Evolutionary conservation across 139 green algal species (phyloP), one percentile per base, ranked within the genome.

Genomic region (Chlorella ohadii): DNA sequence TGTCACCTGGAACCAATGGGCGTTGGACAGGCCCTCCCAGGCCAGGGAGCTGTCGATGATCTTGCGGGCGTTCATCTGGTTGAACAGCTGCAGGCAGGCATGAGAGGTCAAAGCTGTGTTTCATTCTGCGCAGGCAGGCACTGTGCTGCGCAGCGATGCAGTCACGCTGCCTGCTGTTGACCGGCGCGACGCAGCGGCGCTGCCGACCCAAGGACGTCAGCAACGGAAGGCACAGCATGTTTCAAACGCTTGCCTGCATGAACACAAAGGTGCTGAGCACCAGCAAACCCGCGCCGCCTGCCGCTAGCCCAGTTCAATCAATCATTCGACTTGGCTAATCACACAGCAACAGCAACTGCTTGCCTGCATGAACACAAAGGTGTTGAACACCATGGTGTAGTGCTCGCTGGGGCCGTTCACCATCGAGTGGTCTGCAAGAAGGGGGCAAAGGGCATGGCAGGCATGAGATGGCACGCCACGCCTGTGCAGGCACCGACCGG

Each of bases 251-350:
- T 57, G 36, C 81, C 72, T 90, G 86, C 88, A 93, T 91, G 20
- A 89, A 70, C 5, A 98, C 95, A 76, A 98, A 98, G 0, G 90
- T 83, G 87, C 97, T 98, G 91, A 98, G 98, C 12, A 97, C 90
- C 6, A 98, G n/a, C n/a, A n/a, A n/a, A n/a, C n/a, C n/a, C n/a
- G n/a, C n/a, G n/a, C n/a, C n/a, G n/a, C n/a, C n/a, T n/a, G n/a
- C n/a, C n/a, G n/a, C n/a, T n/a, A n/a, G n/a, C n/a, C n/a, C n/a
- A n/a, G n/a, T n/a, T n/a, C n/a, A n/a, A n/a, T n/a, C n/a, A n/a
- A n/a, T n/a, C n/a, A n/a, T n/a, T n/a, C n/a, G n/a, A n/a, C n/a
- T n/a, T n/a, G n/a, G n/a, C n/a, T n/a, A n/a, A n/a, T n/a, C n/a
- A n/a, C n/a, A n/a, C 38, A 34, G 31, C 70, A 15, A 5, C 15